phyloP scores from a whole-genome alignment of 2,329 filamentous ascomycete genomes.

The Gremmenia infestans region DNA sequence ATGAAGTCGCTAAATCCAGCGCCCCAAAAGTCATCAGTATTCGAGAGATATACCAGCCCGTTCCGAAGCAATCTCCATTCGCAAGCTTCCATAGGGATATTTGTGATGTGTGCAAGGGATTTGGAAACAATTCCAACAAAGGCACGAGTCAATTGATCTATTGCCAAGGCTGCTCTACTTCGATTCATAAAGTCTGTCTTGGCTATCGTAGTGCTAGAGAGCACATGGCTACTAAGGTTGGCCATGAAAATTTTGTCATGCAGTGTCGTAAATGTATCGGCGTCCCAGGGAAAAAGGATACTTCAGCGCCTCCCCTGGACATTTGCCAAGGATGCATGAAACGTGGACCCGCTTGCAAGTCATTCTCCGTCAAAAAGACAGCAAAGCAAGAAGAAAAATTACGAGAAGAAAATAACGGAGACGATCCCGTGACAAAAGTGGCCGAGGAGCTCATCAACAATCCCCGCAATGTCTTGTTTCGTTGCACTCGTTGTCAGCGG shows the following conservation, averaged over 20 bases:
- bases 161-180: conserved; percentile 84
- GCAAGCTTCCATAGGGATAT: conserved; percentile 59
- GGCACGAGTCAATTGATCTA: conserved; percentile 62
- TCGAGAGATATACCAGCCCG: conserved; percentile 66
- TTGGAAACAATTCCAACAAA: conserved; percentile 49
- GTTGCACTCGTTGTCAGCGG: conserved; percentile 71
- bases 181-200: conserved; percentile 80
- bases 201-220: conserved; percentile 69
- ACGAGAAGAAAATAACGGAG: conserved; percentile 70
- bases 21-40: conserved; percentile 57
- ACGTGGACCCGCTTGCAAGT: conserved; percentile 62
- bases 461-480: conserved; percentile 69
- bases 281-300: conserved; percentile 61
- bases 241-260: conserved; percentile 70
- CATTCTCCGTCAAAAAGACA: conserved; percentile 70
- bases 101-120: conserved; percentile 68
- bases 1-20: conserved; percentile 41
- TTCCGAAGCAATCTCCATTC: conserved; percentile 62
- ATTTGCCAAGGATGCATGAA: conserved; percentile 66
- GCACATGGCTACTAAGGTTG: conserved; percentile 86
- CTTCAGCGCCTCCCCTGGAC: conserved; percentile 62
- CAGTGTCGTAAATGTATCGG: conserved; percentile 87
- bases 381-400: conserved; percentile 78
- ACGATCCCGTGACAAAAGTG: conserved; percentile 69
- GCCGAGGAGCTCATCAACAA: conserved; percentile 66